Base-by-base conservation (phyloP, 106 monocot species). In the Allium sativum region DNA sequence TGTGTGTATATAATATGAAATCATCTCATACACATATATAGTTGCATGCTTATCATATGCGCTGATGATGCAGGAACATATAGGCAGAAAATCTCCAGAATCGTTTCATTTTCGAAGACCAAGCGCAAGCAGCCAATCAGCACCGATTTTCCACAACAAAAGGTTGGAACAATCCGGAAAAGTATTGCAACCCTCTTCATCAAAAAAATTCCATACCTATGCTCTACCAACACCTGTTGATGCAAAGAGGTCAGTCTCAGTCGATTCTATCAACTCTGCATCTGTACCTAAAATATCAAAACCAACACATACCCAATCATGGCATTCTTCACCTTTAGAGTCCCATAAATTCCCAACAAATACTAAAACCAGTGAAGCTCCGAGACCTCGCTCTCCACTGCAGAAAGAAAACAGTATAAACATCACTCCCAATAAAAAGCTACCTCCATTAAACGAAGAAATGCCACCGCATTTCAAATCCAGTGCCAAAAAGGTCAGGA, bases 261-360 rank as follows among this genome's bases (percentile, higher is more conserved):
- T 55, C 42, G 57, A 55, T 31, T 52, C 64, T 43, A 14, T 20
- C 45, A 48, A 13, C 40, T 13, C 65, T 10, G 45, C 55, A 58
- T 68, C 68, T 41, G 20, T 53, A 20, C 59, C 44, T 9, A 77
- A 67, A 14, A 54, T 50, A 64, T 54, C 66, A 4, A n/a, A 22
- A 65, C 59, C 70, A 1, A 42, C 68, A 13, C 71, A 31, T 31
- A 31, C 31, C 1, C 31, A 80, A 14, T 44, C 73, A n/a, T 76
- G 76, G 77, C 74, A 79, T 74, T 79, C 82, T 15, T 82, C 82
- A 40, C 86, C 86, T 3, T 18, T 87, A 53, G 72, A 70, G n/a
- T 56, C 71, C 45, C 18, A 78, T 46, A 76, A 68, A 17, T 44
- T 52, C 64, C 10, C 45, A 1, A 56, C 65, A 51, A 59, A 79